phyloP scores from a whole-genome alignment of 2,329 filamentous ascomycete genomes.

The Didymella arachidicola region DNA sequence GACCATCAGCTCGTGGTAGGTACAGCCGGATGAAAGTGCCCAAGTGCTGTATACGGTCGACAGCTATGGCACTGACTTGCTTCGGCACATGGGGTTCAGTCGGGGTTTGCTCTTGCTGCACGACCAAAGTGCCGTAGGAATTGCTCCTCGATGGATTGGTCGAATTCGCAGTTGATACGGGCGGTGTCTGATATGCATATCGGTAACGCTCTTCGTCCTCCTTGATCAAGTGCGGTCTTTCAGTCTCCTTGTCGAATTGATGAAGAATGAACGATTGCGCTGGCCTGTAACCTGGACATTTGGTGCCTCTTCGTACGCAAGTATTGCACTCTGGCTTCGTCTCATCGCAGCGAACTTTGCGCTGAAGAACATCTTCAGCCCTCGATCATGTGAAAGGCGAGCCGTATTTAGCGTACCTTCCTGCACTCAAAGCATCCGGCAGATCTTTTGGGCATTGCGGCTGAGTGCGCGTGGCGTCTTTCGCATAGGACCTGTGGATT shows the following conservation, averaged over 20 bases:
- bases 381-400: slow-evolving; percentile 14
- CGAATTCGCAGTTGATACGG: slow-evolving; percentile 8
- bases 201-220: slow-evolving; percentile 47
- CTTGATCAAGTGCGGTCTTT: slow-evolving; percentile 42
- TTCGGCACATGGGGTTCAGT: slow-evolving; percentile 35
- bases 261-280: slow-evolving; percentile 48
- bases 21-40: slow-evolving; percentile 46
- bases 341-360: slow-evolving; percentile 50
- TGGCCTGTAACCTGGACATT: slow-evolving; percentile 49
- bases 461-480: slow-evolving; percentile 15
- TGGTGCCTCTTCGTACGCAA: slow-evolving; percentile 45
- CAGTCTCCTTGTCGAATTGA: slow-evolving; percentile 41
- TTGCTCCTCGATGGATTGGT: slow-evolving; percentile 13
- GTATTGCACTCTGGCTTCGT: slow-evolving; percentile 47
- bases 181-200: slow-evolving; percentile 37
- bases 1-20: slow-evolving; percentile 38
- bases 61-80: slow-evolving; percentile 45
- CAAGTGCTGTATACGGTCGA: slow-evolving; percentile 47
- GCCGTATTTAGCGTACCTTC: slow-evolving; percentile 32
- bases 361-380: slow-evolving; percentile 24
- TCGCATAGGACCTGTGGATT: slow-evolving; percentile 10
- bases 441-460: slow-evolving; percentile 48
- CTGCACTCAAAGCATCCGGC: slow-evolving; percentile 49
- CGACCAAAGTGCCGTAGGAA: slow-evolving; percentile 21
- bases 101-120: slow-evolving; percentile 23